These are phyloP conservation scores for Phialophora chinensis DNA, from an alignment of 2,329 filamentous ascomycete species.

Conservation along the genomic window DNA sequence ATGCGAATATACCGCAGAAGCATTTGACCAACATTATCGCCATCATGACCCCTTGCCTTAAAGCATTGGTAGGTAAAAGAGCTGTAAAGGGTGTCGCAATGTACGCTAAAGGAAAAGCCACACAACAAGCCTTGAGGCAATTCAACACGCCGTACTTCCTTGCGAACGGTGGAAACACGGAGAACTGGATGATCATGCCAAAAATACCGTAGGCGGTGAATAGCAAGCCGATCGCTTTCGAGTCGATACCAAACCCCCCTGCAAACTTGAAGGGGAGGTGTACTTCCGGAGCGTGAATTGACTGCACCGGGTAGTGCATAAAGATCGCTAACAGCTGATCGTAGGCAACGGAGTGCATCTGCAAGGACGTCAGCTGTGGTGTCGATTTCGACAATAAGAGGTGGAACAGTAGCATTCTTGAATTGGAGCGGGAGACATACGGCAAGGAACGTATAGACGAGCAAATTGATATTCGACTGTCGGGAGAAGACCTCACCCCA, in stretches of 20 bases:
- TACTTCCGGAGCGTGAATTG: slow-evolving; percentile 60
- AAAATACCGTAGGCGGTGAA: slow-evolving; percentile 82
- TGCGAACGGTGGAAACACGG: slow-evolving; percentile 79
- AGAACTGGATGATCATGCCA: slow-evolving; percentile 82
- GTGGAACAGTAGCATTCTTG: neutral
- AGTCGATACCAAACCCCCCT: slow-evolving; percentile 77
- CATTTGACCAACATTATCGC: slow-evolving; percentile 75
- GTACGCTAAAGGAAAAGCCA: slow-evolving; percentile 77
- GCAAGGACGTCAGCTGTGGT: neutral
- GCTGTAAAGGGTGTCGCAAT: slow-evolving; percentile 81
- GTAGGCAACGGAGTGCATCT: slow-evolving; percentile 78
- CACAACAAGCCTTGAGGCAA: slow-evolving; percentile 71
- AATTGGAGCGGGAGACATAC: neutral
- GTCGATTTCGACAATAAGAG: neutral
- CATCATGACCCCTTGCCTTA: slow-evolving; percentile 68
- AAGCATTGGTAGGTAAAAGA: slow-evolving; percentile 58
- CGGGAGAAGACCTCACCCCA: slow-evolving; percentile 72
- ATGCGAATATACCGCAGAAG: slow-evolving; percentile 78
- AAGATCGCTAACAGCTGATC: slow-evolving; percentile 91
- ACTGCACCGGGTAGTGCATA: slow-evolving; percentile 73
- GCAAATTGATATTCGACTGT: slow-evolving; percentile 76
- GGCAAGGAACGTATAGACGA: slow-evolving; percentile 79
- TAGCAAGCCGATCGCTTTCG: slow-evolving; percentile 78
- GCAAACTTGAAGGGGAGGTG: slow-evolving; percentile 79
- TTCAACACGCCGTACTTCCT: slow-evolving; percentile 73